A percentile compares a stretch with the other conserved stretches of the same genome.
phyloP scores from a whole-genome alignment of 2,329 filamentous ascomycete species.

The Lomentospora prolificans region DNA sequence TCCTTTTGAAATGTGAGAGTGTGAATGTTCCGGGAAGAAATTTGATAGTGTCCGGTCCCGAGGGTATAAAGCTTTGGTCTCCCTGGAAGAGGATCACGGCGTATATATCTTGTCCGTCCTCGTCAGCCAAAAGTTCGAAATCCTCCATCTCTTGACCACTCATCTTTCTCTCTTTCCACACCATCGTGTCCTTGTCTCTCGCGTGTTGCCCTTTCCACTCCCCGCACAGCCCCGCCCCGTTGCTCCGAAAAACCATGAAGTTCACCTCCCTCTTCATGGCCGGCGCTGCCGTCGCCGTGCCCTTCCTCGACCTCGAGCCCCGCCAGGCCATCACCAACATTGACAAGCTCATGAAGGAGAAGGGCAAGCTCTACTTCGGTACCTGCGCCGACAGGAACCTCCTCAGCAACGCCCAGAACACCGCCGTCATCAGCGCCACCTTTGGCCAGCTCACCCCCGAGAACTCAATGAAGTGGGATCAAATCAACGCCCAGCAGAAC shows the following conservation, averaged over 20 bases:
- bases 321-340: conserved; percentile 7
- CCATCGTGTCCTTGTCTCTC: background rate
- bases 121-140: background rate
- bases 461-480: conserved; percentile 64
- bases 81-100: background rate
- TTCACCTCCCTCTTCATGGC: conserved; percentile 3
- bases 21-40: background rate
- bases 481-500: conserved; percentile 36
- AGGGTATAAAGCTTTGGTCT: background rate
- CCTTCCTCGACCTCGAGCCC: conserved; percentile 8
- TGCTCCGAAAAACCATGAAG: conserved; percentile 7
- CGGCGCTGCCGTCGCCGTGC: conserved; percentile 7
- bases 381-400: conserved; percentile 43
- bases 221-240: background rate
- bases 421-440: conserved; percentile 41
- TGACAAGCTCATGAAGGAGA: conserved; percentile 6
- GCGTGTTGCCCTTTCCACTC: background rate
- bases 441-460: conserved; percentile 59
- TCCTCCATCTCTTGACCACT: background rate
- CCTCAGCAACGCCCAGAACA: conserved; percentile 40
- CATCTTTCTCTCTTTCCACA: background rate
- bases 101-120: background rate
- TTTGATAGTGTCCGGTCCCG: background rate
- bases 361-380: conserved; percentile 57
- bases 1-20: background rate